These are phyloP conservation scores for Blastocystis sp. DNA, from an alignment of 352 stramenopile species.

Conservation along the genomic window DNA sequence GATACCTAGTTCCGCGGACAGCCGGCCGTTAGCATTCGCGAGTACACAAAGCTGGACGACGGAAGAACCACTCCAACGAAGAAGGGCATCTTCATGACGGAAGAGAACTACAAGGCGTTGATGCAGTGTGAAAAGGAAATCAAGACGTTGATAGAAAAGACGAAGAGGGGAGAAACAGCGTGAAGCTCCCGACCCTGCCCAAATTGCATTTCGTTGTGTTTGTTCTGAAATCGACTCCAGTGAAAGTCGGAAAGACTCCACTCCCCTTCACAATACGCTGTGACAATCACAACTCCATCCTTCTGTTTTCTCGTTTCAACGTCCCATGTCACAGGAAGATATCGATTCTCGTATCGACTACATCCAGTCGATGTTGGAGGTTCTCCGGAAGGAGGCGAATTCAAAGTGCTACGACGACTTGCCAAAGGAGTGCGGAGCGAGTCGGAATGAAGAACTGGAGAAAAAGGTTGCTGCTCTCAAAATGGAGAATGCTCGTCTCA, in stretches of 20 bases:
- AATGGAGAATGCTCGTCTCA: constrained; percentile 47
- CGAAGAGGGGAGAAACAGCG: constrained; percentile 49
- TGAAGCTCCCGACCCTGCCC: not conserved
- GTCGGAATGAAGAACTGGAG: constrained; percentile 26
- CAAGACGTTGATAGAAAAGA: constrained; percentile 64
- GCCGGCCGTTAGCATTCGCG: constrained; percentile 56
- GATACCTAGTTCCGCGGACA: constrained; percentile 39
- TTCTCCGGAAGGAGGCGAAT: not conserved
- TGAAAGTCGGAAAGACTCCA: too few relatives aligned
- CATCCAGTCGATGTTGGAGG: not conserved
- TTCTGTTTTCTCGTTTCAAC: too few relatives aligned
- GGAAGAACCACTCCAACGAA: constrained; percentile 55
- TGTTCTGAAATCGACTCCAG: too few relatives aligned
- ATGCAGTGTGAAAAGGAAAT: constrained; percentile 55
- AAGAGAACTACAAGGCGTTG: constrained; percentile 68
- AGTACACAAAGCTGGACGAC: constrained; percentile 50
- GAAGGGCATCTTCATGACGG: constrained; percentile 65
- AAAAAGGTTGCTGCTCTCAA: constrained; percentile 22
- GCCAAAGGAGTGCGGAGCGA: not conserved
- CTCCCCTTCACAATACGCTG: too few relatives aligned
- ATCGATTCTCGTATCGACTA: not conserved
- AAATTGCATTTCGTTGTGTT: not conserved
- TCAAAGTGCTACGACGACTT: not conserved
- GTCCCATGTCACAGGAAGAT: not conserved
- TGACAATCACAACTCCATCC: too few relatives aligned